phyloP scores from a whole-genome alignment of 306 rosid species.

The Quercus aquifolioides region DNA sequence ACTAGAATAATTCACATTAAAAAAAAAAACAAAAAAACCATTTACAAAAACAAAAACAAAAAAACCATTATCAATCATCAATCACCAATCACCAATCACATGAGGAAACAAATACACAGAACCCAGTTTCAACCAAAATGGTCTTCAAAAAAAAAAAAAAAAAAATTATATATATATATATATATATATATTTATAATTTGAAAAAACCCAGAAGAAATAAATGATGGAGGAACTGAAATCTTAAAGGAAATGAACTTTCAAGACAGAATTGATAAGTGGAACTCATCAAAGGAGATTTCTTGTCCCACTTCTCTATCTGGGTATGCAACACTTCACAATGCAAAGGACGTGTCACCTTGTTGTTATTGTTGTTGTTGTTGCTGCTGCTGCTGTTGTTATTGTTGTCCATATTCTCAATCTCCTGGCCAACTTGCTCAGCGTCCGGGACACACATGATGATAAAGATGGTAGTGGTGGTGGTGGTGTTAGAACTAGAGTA shows the following conservation, averaged over 20 bases:
- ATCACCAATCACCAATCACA: neutral
- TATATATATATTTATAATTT: neutral
- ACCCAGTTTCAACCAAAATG: constrained; percentile 7
- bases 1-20: neutral
- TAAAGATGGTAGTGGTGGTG: constrained; percentile 4
- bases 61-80: neutral
- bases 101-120: neutral
- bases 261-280: constrained; percentile 29
- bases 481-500: neutral
- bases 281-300: constrained; percentile 32
- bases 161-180: too few species aligned
- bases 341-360: constrained; percentile 55
- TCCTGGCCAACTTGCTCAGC: constrained; percentile 58
- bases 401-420: constrained; percentile 31
- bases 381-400: constrained; percentile 11
- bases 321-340: constrained; percentile 48
- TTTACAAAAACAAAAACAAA: neutral
- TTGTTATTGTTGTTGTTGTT: constrained; percentile 26
- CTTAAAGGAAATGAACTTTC: constrained; percentile 63
- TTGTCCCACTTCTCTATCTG: constrained; percentile 48
- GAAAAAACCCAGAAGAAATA: constrained; percentile 3
- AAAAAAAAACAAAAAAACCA: neutral
- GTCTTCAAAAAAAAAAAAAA: neutral
- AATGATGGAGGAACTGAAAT: neutral
- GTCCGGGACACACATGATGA: constrained; percentile 73